Conservation (phyloP, 176 grass and related monocot species). For the Bonia amplexicaulis region DNA sequence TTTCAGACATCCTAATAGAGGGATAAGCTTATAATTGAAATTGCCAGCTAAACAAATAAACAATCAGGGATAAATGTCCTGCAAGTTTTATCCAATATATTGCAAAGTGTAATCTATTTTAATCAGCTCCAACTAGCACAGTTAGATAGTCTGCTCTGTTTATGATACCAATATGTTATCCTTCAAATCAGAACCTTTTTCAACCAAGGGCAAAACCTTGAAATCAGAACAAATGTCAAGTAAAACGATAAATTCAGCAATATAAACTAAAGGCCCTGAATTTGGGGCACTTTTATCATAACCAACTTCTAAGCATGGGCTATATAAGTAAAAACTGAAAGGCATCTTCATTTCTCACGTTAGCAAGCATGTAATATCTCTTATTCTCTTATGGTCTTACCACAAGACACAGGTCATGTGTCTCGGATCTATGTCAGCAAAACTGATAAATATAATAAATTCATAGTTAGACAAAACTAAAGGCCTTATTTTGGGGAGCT, state of each 20-base stretch:
- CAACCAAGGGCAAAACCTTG: not conserved
- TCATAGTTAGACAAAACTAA: not conserved
- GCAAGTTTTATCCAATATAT: not conserved
- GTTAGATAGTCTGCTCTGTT: not conserved
- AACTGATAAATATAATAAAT: not conserved
- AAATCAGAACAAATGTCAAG: not conserved
- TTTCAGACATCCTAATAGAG: not conserved
- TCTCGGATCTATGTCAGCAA: not conserved
- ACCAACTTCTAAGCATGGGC: not conserved
- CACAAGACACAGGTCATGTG: slow-evolving; percentile 1
- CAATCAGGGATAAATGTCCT: not conserved
- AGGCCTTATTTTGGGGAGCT: not conserved
- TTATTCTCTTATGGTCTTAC: not conserved
- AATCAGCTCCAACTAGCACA: not conserved
- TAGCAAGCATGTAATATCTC: not conserved
- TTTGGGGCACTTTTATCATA: not conserved
- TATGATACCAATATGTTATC: not conserved
- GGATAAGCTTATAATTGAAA: not conserved
- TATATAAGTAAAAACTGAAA: not conserved
- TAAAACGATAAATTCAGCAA: not conserved
- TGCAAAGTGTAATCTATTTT: not conserved
- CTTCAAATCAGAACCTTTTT: not conserved
- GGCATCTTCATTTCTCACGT: not conserved
- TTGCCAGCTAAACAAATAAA: not conserved
- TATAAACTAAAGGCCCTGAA: not conserved